These are phyloP conservation scores for Mayamaea pseudoterrestris DNA, from an alignment of 108 stramenopile genomes.

Conservation along the genomic window DNA sequence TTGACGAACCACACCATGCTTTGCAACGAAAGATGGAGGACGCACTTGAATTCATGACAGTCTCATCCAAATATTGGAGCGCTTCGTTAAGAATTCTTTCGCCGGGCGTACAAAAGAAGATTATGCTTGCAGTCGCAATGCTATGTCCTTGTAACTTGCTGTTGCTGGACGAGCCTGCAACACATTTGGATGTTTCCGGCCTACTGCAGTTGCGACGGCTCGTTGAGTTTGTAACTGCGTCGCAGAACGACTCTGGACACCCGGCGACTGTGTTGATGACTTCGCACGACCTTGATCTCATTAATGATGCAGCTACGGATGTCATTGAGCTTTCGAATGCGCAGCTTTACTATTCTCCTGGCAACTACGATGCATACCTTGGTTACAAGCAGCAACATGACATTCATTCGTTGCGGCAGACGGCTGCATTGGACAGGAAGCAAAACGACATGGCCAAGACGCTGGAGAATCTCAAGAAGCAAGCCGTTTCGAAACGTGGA, in stretches of 20 bases:
- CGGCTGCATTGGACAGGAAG: slow-evolving; percentile 50
- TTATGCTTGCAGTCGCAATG: slow-evolving; percentile 37
- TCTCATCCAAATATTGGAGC: too few species aligned
- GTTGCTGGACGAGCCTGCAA: slow-evolving; percentile 73
- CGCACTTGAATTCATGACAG: slow-evolving; percentile 34
- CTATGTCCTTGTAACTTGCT: slow-evolving; percentile 30
- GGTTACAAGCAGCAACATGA: slow-evolving; percentile 40
- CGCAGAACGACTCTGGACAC: too few species aligned
- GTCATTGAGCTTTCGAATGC: slow-evolving; percentile 70
- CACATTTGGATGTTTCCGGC: slow-evolving; percentile 70
- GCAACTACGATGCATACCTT: slow-evolving; percentile 79
- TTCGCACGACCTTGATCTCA: slow-evolving; percentile 88
- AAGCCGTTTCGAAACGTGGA: slow-evolving; percentile 24
- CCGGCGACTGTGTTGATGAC: slow-evolving; percentile 88
- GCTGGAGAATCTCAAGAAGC: slow-evolving; percentile 61
- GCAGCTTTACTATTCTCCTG: slow-evolving; percentile 78
- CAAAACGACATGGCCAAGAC: slow-evolving; percentile 31
- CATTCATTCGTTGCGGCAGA: slow-evolving; percentile 32
- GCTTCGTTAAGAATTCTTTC: slow-evolving; percentile 24
- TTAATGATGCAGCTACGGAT: slow-evolving; percentile 84
- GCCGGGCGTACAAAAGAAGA: slow-evolving; percentile 50
- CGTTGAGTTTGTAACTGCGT: slow-evolving; percentile 26
- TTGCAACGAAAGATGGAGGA: slow-evolving; percentile 7
- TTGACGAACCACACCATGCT: slow-evolving; percentile 8
- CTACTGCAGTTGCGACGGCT: slow-evolving; percentile 65